Percentiles rank a stretch among this genome's conserved stretches.
Conservation (phyloP, 805 yeast species). For the Candida odintsovae region DNA sequence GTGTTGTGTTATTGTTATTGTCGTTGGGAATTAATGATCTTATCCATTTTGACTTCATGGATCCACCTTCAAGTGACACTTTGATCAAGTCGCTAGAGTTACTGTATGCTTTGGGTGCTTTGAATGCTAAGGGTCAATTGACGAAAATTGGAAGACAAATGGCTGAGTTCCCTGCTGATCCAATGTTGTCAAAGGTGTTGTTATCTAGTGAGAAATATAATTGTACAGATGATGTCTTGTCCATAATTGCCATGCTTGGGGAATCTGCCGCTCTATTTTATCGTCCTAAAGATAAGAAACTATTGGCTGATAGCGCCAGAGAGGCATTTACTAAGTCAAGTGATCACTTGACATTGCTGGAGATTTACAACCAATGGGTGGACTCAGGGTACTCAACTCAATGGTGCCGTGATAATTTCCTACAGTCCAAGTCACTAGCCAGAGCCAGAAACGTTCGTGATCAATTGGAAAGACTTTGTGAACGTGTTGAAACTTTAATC, state of each 20-base stretch:
- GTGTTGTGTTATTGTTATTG: constrained; percentile 68
- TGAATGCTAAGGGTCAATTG: constrained; percentile 71
- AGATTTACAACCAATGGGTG: constrained; percentile 74
- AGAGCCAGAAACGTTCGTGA: constrained; percentile 65
- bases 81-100: constrained; percentile 73
- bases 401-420: constrained; percentile 83
- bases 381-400: constrained; percentile 57
- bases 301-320: constrained; percentile 59
- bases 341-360: constrained; percentile 73
- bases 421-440: constrained; percentile 68
- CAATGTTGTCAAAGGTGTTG: constrained; percentile 76
- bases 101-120: constrained; percentile 81
- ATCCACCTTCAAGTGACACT: constrained; percentile 73
- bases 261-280: constrained; percentile 68
- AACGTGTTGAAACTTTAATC: constrained; percentile 40
- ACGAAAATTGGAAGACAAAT: constrained; percentile 76
- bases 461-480: constrained; percentile 62
- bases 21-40: constrained; percentile 84
- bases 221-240: constrained; percentile 64
- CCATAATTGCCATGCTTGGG: constrained; percentile 78
- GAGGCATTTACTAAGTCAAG: constrained; percentile 50
- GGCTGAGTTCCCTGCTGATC: constrained; percentile 92
- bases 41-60: constrained; percentile 83
- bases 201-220: constrained; percentile 53
- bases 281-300: constrained; percentile 62